Evolutionary conservation across 1,284 basidiomycete genomes (phyloP), one percentile per base, ranked within the genome.

Genomic region (Fomitiporia mediterranea): DNA sequence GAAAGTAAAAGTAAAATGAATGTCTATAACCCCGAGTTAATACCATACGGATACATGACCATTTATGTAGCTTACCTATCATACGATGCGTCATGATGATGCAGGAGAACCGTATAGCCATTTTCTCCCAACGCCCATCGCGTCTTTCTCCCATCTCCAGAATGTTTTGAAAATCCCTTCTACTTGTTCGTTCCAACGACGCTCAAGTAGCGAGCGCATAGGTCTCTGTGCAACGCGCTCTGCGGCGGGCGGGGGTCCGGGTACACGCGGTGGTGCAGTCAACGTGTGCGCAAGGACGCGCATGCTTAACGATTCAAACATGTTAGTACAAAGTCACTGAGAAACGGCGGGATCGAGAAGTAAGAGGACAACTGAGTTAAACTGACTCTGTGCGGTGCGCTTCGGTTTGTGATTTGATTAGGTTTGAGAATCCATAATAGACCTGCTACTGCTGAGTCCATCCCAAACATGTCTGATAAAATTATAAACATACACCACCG

Each of bases 381-480:
- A 30, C 55, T 42, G 15, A 56, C 55, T 56, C 27, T n/a, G 47
- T 40, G 21, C 55, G 55, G 30, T 51, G 55, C 15, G 32, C 15
- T 7, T 56, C 55, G 27, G 55, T 56, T 44, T 51, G 53, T 9
- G 54, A 37, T 42, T 56, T 50, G 27, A 59, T 59, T 51, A 59
- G 30, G 23, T 56, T 56, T 15, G 58, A 59, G 38, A 59, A 59
- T 21, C 46, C 58, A 56, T 59, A 59, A 44, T 59, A 59, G 3
- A 59, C 54, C 58, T 59, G 11, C 3, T 13, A 39, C 11, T 23
- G 2, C 9, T 23, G 5, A 43, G 15, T 23, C 27, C 42, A 43
- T 42, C 21, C 8, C 21, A 2, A 43, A 21, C 4, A 6, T 1
- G 15, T 32, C 17, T 15, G 13, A 21, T 21, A 23, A 15, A 50